Evolutionary conservation across 805 yeast genomes (phyloP), one percentile per base, ranked within the genome.

Genomic region (Millerago galiae): DNA sequence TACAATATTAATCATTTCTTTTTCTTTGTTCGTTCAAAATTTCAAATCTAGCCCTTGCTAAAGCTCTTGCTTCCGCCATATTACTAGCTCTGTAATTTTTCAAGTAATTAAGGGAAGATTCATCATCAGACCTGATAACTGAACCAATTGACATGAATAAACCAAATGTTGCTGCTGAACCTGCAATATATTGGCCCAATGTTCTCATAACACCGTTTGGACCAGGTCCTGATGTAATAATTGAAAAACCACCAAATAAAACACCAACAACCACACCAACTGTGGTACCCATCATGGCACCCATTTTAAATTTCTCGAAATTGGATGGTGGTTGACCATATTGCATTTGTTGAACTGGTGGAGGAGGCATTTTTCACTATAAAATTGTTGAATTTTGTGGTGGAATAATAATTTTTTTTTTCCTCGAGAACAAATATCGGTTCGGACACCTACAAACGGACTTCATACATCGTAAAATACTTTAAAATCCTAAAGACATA

Each of bases 301-400:
- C 99, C 98, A 93, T 93, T 69, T 93, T 93, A 77, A 93, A 86
- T 70, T 93, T 93, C 43, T 93, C 96, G 69, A 90, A 88, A 65
- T 83, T 80, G 38, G 96, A 83, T 44, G 95, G 95, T 54, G 79
- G 81, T 52, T 73, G 79, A 26, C 51, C 55, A 44, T 65, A 68
- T 60, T 79, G 83, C 47, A 75, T 72, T 64, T 81, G 84, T 62
- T 74, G 85, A 51, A 79, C 82, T 61, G 89, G 89, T 61, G 89
- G 89, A 41, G 69, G 66, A 41, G 68, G 66, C 58, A 54, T 53
- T 18, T 24, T 42, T 14, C 4, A 28, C 3, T 33, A 9, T 8
- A n/a, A 15, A 9, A 35, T 29, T 21, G 24, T 21, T 21, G 24
- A 21, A 21, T 21, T 21, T 21, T 21, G 24, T 61, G 24, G 24